These are phyloP conservation scores for Artemisia tridentata DNA, from an alignment of 129 eudicot species.

Conservation along the genomic window DNA sequence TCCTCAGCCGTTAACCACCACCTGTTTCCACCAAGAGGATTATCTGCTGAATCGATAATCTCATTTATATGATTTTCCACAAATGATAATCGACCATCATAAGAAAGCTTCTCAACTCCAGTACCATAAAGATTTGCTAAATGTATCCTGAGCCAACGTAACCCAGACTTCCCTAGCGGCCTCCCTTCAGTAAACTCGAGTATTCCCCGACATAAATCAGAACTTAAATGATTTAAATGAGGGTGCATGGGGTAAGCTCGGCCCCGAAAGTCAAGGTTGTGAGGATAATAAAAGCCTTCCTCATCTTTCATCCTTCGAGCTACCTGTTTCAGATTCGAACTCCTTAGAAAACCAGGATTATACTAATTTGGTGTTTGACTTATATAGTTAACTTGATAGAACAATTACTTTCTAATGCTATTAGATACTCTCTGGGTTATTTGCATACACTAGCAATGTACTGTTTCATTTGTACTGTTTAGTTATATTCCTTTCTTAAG, in stretches of 20 bases:
- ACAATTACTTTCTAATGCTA: no score
- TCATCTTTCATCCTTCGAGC: conserved; percentile 92
- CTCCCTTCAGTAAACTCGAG: conserved; percentile 96
- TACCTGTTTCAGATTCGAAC: conserved; percentile 50
- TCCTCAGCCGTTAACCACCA: conserved; percentile 99
- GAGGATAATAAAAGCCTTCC: conserved; percentile 96
- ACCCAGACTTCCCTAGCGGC: conserved; percentile 87
- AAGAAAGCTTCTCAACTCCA: conserved; percentile 83
- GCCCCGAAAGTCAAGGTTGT: conserved; percentile 92
- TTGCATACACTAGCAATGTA: no score
- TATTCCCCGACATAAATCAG: conserved; percentile 92
- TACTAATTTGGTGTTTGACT: conserved; percentile 11
- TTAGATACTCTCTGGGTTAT: no score
- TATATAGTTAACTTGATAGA: neutral
- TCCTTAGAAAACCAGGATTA: conserved; percentile 12
- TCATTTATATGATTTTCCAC: conserved; percentile 74
- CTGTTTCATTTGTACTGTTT: no score
- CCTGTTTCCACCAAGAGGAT: conserved; percentile 73
- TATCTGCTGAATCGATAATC: conserved; percentile 77
- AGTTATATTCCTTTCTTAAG: no score
- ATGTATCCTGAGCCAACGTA: conserved; percentile 85
- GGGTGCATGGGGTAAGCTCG: conserved; percentile 99
- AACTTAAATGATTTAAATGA: conserved; percentile 83
- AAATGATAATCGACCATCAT: conserved; percentile 77
- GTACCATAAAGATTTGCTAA: conserved; percentile 86